A percentile compares a stretch with the other conserved stretches of the same genome.
Conservation (phyloP, 306 rosid species). For the Dalbergia cultrata region DNA sequence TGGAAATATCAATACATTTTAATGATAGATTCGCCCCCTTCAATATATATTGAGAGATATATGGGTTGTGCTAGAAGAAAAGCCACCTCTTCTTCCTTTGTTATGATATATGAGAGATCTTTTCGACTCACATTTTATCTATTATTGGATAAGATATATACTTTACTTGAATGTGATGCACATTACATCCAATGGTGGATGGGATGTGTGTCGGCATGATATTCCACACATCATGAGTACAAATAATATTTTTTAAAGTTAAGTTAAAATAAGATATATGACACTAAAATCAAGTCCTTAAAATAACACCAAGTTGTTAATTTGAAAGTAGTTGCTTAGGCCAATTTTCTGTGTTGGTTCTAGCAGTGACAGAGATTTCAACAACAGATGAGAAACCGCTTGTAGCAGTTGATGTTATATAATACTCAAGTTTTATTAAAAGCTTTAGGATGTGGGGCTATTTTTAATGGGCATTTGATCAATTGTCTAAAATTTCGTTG, state of each 20-base stretch:
- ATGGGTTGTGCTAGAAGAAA: slow-evolving; percentile 33
- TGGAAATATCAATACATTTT: background rate
- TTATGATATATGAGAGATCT: no score
- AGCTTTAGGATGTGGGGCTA: background rate
- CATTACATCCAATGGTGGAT: no score
- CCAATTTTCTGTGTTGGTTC: background rate
- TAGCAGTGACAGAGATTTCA: background rate
- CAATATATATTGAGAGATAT: background rate
- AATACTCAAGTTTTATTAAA: background rate
- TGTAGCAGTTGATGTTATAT: background rate
- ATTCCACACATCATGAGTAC: no score
- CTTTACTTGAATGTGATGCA: no score
- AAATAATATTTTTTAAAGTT: no score
- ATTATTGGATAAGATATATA: no score
- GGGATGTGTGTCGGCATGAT: no score
- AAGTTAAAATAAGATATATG: background rate
- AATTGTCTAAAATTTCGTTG: background rate
- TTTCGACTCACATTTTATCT: no score
- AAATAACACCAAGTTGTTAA: background rate
- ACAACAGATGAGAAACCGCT: background rate
- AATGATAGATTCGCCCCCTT: slow-evolving; percentile 27
- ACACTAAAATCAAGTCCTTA: background rate
- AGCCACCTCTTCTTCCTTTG: slow-evolving; percentile 7
- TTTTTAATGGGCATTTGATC: background rate
- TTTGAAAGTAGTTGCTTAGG: background rate